These are phyloP conservation scores for Amphibolis antarctica DNA, from an alignment of 106 monocot species.

Conservation along the genomic window DNA sequence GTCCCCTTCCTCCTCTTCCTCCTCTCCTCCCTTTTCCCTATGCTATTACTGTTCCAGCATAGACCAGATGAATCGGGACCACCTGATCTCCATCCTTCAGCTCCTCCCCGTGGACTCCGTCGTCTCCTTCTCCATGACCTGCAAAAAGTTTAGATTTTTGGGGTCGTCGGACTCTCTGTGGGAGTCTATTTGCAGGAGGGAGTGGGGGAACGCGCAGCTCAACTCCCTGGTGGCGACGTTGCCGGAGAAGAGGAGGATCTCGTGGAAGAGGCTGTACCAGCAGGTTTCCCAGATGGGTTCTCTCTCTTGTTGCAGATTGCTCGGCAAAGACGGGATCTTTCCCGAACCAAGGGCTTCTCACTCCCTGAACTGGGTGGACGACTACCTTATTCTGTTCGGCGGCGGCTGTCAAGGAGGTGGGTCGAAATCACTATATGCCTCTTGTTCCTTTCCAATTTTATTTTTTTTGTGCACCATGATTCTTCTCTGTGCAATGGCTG, in stretches of 20 bases:
- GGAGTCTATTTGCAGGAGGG: conserved; percentile 60
- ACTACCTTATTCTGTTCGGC: conserved; percentile 70
- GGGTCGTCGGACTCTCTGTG: conserved; percentile 46
- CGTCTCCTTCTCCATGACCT: conserved; percentile 67
- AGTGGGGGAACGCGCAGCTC: conserved; percentile 41
- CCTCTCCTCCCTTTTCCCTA: conserved; percentile 3
- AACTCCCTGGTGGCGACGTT: conserved; percentile 23
- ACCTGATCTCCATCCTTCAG: conserved; percentile 52
- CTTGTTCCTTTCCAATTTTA: background rate
- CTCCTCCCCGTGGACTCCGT: conserved; percentile 67
- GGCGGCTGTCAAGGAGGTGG: conserved; percentile 86
- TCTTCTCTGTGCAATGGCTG: too few species aligned
- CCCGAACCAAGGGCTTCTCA: conserved; percentile 74
- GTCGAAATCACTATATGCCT: background rate
- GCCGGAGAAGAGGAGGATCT: conserved; percentile 14
- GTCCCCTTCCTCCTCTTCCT: background rate
- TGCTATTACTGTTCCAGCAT: conserved; percentile 4
- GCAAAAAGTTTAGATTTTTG: conserved; percentile 44
- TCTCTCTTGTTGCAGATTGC: conserved; percentile 36
- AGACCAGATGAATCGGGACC: conserved; percentile 41
- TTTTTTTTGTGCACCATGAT: too few species aligned
- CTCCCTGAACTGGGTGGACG: conserved; percentile 68
- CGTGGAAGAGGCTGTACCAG: conserved; percentile 55
- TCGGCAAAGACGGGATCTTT: conserved; percentile 26
- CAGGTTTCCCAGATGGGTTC: conserved; percentile 37